A percentile compares a stretch with the other conserved stretches of the same genome.
Conservation (phyloP, 2,329 filamentous ascomycete genomes). For the Monosporascus sp. region DNA sequence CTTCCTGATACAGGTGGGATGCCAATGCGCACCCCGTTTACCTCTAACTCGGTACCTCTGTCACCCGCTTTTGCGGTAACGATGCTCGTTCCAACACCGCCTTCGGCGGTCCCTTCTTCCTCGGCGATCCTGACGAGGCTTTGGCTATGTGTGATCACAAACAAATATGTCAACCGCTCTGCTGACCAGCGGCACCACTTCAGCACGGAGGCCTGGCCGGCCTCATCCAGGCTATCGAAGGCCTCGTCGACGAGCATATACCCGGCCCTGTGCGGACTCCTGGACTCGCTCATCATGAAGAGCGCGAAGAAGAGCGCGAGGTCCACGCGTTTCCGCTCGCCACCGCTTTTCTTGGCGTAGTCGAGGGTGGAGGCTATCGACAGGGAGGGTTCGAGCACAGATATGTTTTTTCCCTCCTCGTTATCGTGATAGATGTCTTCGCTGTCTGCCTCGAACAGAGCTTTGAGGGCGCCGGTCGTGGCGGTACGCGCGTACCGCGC, state of each 20-base stretch:
- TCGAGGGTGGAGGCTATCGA: constrained; percentile 16
- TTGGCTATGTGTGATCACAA: constrained; percentile 21
- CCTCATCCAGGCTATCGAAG: constrained; percentile 27
- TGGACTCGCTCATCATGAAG: constrained; percentile 21
- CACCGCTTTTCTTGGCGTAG: constrained; percentile 29
- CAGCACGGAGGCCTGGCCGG: constrained; percentile 23
- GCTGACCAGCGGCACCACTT: constrained; percentile 15
- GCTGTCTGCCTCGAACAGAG: constrained; percentile 13
- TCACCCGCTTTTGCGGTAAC: background rate
- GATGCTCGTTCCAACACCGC: background rate
- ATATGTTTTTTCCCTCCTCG: background rate
- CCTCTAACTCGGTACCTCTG: background rate
- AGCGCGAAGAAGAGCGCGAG: constrained; percentile 30
- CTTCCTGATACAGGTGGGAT: too few relatives aligned
- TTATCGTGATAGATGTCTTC: background rate
- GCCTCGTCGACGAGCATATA: constrained; percentile 31
- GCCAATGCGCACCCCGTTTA: background rate
- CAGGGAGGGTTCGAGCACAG: constrained; percentile 20
- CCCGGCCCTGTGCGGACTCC: constrained; percentile 23
- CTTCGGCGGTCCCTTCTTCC: background rate
- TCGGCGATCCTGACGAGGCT: constrained; percentile 2
- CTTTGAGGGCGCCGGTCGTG: constrained; percentile 20
- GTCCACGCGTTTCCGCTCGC: constrained; percentile 31
- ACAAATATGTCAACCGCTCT: constrained; percentile 12
- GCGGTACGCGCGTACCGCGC: constrained; percentile 19